Evolutionary conservation across 768 basidiomycete genomes (phyloP).

Genomic region (Zangia roseola): DNA sequence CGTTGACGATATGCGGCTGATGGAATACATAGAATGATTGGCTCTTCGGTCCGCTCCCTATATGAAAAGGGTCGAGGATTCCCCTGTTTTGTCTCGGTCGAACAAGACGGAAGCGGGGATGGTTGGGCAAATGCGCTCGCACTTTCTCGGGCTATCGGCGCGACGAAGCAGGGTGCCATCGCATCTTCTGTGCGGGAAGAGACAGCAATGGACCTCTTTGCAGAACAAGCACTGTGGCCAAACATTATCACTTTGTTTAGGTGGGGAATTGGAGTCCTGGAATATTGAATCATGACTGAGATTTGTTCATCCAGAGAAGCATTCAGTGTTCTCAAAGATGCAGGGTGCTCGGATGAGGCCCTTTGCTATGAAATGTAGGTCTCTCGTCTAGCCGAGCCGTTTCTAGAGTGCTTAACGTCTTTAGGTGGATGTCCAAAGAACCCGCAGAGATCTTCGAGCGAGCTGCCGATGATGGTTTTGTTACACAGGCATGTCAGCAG

Average conservation of each 20-base stretch:
- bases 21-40: slow-evolving; percentile 51
- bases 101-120: slow-evolving; percentile 56
- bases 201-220: slow-evolving; percentile 63
- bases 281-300: neutral
- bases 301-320: slow-evolving; percentile 45
- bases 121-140: slow-evolving; percentile 49
- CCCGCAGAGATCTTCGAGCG: slow-evolving; percentile 69
- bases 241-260: slow-evolving; percentile 64
- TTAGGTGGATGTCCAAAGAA: slow-evolving; percentile 72
- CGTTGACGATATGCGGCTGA: neutral
- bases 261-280: slow-evolving; percentile 24
- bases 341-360: slow-evolving; percentile 65
- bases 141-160: slow-evolving; percentile 56
- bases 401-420: neutral
- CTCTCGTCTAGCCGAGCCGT: neutral
- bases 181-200: slow-evolving; percentile 62
- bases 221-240: slow-evolving; percentile 67
- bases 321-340: slow-evolving; percentile 60
- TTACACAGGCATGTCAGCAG: slow-evolving; percentile 42
- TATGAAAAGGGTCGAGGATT: slow-evolving; percentile 61
- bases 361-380: slow-evolving; percentile 62
- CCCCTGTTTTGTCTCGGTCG: slow-evolving; percentile 64
- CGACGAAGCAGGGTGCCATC: slow-evolving; percentile 62
- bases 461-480: slow-evolving; percentile 66
- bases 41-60: slow-evolving; percentile 60